phyloP scores from a whole-genome alignment of 1,284 basidiomycete genomes.

The Cystobasidium sp. region DNA sequence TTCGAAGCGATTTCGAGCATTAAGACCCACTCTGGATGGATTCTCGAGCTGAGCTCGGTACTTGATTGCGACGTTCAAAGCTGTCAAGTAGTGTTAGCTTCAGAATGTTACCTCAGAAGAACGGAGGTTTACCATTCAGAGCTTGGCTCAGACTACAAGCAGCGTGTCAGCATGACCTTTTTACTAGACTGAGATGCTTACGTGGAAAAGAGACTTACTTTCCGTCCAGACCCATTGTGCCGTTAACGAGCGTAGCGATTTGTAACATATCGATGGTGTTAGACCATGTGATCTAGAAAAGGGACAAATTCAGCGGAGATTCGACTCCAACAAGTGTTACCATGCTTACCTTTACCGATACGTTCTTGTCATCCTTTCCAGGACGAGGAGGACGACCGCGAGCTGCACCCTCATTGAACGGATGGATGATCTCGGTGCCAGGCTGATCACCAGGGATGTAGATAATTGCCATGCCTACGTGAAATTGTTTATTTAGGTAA shows the following conservation, averaged over 20 bases:
- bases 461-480: conserved; percentile 27
- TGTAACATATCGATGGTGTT: conserved; percentile 23
- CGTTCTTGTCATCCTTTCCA: conserved; percentile 31
- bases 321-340: not conserved
- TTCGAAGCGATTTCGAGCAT: not conserved
- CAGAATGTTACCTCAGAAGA: not conserved
- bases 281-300: conserved; percentile 20
- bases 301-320: not conserved
- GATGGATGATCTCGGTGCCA: not conserved
- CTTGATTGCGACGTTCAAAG: conserved; percentile 37
- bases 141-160: not conserved
- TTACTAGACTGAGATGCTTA: not conserved
- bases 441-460: conserved; percentile 33
- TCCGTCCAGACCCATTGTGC: not conserved
- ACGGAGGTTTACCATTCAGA: conserved; percentile 9
- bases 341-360: conserved; percentile 20
- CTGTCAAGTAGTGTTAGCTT: not conserved
- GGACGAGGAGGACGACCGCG: conserved; percentile 21
- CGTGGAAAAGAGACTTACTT: conserved; percentile 9
- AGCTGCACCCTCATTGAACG: conserved; percentile 30
- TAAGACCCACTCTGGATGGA: conserved; percentile 15
- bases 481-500: not conserved
- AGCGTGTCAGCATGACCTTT: not conserved
- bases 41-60: conserved; percentile 1
- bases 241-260: not conserved